Evolutionary conservation across 2,329 filamentous ascomycete species (phyloP).

Genomic region (Scorias spongiosa): DNA sequence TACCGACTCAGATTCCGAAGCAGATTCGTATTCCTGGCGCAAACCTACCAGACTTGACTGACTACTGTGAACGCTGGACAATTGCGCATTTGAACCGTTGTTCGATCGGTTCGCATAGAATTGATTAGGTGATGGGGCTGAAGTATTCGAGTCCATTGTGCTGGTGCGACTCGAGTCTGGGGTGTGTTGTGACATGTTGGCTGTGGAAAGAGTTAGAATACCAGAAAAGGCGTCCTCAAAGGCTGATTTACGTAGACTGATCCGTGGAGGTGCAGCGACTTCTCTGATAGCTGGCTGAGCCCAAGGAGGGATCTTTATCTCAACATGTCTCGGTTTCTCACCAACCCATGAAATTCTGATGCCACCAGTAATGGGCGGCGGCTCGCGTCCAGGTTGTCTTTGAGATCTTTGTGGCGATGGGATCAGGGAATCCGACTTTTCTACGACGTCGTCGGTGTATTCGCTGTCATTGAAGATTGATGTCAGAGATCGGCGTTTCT

Average conservation of each 20-base stretch:
- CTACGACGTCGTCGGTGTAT: too few relatives aligned
- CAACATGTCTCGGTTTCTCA: slow-evolving; percentile 28
- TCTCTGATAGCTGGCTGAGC: slow-evolving; percentile 26
- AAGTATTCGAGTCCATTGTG: slow-evolving; percentile 32
- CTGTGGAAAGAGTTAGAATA: slow-evolving; percentile 14
- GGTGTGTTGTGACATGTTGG: slow-evolving; percentile 28
- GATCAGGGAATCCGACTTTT: too few relatives aligned
- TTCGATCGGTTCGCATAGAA: slow-evolving; percentile 22
- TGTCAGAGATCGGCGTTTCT: too few relatives aligned
- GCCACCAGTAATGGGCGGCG: not conserved
- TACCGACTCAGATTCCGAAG: slow-evolving; percentile 20
- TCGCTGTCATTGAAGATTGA: too few relatives aligned
- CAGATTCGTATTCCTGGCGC: slow-evolving; percentile 27
- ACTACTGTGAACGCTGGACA: slow-evolving; percentile 30
- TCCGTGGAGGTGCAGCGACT: slow-evolving; percentile 19
- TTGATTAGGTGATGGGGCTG: slow-evolving; percentile 28
- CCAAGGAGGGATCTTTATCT: slow-evolving; percentile 33
- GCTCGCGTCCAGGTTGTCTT: not conserved
- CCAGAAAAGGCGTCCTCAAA: slow-evolving; percentile 12
- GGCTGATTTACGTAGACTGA: slow-evolving; percentile 7
- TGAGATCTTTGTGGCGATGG: too few relatives aligned
- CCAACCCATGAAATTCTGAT: not conserved
- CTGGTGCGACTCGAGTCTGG: slow-evolving; percentile 29
- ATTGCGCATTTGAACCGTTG: slow-evolving; percentile 21
- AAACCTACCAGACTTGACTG: slow-evolving; percentile 29